phyloP scores from a whole-genome alignment of 768 basidiomycete species.

The Boletus edulis region DNA sequence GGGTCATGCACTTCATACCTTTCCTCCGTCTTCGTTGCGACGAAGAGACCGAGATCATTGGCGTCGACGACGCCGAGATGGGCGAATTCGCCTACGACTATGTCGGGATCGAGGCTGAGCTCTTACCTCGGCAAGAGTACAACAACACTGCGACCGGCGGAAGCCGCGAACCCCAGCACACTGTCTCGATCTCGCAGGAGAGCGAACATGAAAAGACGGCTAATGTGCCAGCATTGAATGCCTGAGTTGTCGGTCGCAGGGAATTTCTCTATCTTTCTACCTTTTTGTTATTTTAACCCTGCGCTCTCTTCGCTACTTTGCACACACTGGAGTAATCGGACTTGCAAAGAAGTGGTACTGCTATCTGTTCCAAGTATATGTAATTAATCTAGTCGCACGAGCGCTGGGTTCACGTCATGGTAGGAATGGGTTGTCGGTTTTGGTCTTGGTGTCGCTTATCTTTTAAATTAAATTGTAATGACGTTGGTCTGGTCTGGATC shows the following conservation, averaged over 20 bases:
- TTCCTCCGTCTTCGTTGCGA: slow-evolving; percentile 67
- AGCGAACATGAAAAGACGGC: slow-evolving; percentile 28
- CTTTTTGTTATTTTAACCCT: background rate
- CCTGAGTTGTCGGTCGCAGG: background rate
- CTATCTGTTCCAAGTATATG: too few relatives aligned
- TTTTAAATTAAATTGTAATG: too few relatives aligned
- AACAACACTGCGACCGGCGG: slow-evolving; percentile 27
- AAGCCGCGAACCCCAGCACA: slow-evolving; percentile 36
- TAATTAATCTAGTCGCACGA: too few relatives aligned
- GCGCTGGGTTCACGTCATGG: too few relatives aligned
- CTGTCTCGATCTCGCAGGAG: slow-evolving; percentile 21
- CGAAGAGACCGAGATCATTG: slow-evolving; percentile 71
- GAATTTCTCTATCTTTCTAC: background rate
- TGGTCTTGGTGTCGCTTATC: too few relatives aligned
- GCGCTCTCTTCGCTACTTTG: too few relatives aligned
- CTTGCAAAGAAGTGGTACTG: too few relatives aligned
- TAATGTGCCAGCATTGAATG: background rate
- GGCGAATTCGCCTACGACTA: slow-evolving; percentile 91
- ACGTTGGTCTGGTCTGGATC: too few relatives aligned
- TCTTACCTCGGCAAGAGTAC: slow-evolving; percentile 34
- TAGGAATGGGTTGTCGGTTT: too few relatives aligned
- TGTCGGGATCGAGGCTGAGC: slow-evolving; percentile 65
- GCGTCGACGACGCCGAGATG: slow-evolving; percentile 88
- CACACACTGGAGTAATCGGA: too few relatives aligned
- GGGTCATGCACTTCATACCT: slow-evolving; percentile 87